Evolutionary conservation across 805 yeast genomes (phyloP).

Genomic region (Kurtzmaniella cleridarum): DNA sequence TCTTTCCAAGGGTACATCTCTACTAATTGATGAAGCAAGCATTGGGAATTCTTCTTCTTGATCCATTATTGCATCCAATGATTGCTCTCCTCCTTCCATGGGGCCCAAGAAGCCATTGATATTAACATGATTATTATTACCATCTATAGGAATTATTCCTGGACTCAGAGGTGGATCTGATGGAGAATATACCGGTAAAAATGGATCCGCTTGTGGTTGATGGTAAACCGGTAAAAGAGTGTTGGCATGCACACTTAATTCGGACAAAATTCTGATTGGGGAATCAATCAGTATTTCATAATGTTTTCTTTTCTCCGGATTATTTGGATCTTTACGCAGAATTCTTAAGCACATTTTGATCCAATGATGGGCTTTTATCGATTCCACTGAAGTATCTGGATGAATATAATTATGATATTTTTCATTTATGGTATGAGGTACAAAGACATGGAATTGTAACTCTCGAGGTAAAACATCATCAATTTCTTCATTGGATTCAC

Average conservation of each 20-base stretch:
- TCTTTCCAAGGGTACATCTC: slow-evolving; percentile 30
- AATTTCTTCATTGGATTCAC: slow-evolving; percentile 17
- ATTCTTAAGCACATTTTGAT: slow-evolving; percentile 81
- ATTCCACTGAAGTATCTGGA: slow-evolving; percentile 78
- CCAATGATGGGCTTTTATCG: slow-evolving; percentile 93
- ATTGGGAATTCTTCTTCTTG: slow-evolving; percentile 19
- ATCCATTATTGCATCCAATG: slow-evolving; percentile 16
- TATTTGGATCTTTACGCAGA: slow-evolving; percentile 56
- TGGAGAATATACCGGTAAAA: slow-evolving; percentile 25
- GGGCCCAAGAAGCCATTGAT: not conserved
- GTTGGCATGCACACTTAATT: slow-evolving; percentile 74
- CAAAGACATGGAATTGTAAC: slow-evolving; percentile 78
- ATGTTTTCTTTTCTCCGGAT: slow-evolving; percentile 66
- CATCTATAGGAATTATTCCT: slow-evolving; percentile 44
- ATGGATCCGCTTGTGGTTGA: slow-evolving; percentile 11
- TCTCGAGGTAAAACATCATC: slow-evolving; percentile 69
- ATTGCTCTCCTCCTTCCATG: slow-evolving; percentile 5
- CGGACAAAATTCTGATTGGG: slow-evolving; percentile 79
- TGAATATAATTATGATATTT: slow-evolving; percentile 49
- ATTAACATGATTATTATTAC: slow-evolving; percentile 1
- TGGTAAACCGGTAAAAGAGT: slow-evolving; percentile 73
- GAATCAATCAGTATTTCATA: slow-evolving; percentile 94
- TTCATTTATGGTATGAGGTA: slow-evolving; percentile 64
- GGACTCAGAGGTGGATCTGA: slow-evolving; percentile 53
- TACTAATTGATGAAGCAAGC: slow-evolving; percentile 17